Conservation (phyloP, 2,329 filamentous ascomycete genomes). For the Ophiostoma populinum region DNA sequence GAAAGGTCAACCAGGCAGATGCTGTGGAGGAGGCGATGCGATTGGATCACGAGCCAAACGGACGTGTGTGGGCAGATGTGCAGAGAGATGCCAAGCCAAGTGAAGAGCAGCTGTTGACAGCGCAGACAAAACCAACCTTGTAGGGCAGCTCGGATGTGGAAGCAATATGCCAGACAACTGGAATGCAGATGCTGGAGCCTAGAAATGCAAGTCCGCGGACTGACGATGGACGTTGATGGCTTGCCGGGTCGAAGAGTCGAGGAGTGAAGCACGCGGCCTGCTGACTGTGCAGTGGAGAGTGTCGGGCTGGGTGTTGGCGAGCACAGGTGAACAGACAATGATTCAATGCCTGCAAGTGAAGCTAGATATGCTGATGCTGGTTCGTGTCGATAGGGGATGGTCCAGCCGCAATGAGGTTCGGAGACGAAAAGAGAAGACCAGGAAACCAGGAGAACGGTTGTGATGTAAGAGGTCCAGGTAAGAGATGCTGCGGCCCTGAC, state of each 20-base stretch:
- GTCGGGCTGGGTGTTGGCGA: background rate
- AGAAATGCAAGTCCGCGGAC: background rate
- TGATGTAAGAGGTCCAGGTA: conserved; percentile 6
- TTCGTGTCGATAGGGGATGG: background rate
- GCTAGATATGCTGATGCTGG: background rate
- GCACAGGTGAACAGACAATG: background rate
- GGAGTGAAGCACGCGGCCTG: background rate
- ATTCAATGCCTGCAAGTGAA: background rate
- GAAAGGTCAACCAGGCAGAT: background rate
- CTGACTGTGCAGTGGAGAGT: background rate
- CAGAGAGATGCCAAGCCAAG: background rate
- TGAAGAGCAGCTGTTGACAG: background rate
- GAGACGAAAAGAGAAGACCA: background rate
- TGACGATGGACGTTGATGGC: background rate
- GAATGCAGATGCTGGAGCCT: background rate
- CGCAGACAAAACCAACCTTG: background rate
- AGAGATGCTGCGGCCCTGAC: background rate
- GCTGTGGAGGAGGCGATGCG: background rate
- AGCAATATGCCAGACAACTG: background rate
- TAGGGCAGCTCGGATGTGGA: background rate
- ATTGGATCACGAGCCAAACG: background rate
- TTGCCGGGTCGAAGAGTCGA: background rate
- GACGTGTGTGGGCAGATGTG: background rate
- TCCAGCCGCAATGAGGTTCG: conserved; percentile 3
- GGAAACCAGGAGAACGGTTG: conserved; percentile 1